Base-by-base conservation (phyloP, 208 protist species). In the Trypanosoma melophagium region DNA sequence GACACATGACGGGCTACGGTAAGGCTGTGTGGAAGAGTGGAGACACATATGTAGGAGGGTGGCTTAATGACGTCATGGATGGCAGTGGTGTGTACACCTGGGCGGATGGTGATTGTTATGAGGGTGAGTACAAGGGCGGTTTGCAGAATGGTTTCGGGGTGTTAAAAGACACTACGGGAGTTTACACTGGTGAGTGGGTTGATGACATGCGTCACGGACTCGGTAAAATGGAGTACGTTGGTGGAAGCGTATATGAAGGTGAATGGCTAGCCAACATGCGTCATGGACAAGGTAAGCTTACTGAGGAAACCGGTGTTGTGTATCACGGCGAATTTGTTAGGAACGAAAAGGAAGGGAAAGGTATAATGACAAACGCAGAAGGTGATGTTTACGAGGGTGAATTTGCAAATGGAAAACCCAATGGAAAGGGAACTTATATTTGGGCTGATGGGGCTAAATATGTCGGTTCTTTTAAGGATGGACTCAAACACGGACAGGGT, bases 311-410 rank as follows among this genome's bases (percentile, higher is more conserved):
- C 8, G 76, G 79, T 16, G 64, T 79, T 54, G 76, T 69, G 40
- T 95, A 92, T 72, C 81, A 90, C 55, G 89, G 86, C 22, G 77
- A 85, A 55, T 95, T 91, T 71, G 81, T 87, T 28, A 71, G 74
- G 2, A 88, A 93, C 59, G 80, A 90, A 50, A 91, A 87, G 68
- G 82, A 92, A 40, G 89, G 89, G 10, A 87, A 82, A 44, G 89
- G 84, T 22, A 75, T 93, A 52, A 81, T 87, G 61, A 81, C 77
- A 21, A 92, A 87, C 71, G 75, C 70, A 7, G 75, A 92, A 28
- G 88, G 87, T 44, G 84, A 88, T 74, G 68, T 91, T 24, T 96
- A 95, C 73, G 90, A 96, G 14, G 93, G 93, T 45, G 74, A 85
- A 14, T 97, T 94, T 76, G 61, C 65, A 4, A 16, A 66, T 21